Conservation (phyloP, 2,329 filamentous ascomycete species). For the Penicillium sp. region DNA sequence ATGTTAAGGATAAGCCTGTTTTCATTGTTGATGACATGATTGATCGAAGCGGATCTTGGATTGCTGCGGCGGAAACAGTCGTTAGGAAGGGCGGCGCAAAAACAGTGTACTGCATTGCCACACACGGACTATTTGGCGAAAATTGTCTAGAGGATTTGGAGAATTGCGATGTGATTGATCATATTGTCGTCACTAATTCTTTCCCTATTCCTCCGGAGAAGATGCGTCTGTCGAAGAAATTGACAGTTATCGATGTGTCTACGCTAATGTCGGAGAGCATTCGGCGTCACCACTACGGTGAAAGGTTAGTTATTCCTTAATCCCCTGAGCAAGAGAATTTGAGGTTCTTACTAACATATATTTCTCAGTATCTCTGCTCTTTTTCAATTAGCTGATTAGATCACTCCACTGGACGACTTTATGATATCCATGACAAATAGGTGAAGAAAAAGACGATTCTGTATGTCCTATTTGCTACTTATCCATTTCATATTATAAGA, state of each 20-base stretch:
- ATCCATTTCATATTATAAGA: background rate
- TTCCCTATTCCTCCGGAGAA: slow-evolving; percentile 83
- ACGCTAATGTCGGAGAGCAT: slow-evolving; percentile 88
- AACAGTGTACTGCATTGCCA: slow-evolving; percentile 96
- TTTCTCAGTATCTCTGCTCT: slow-evolving; percentile 48
- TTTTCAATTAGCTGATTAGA: slow-evolving; percentile 60
- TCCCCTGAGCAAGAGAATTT: slow-evolving; percentile 29
- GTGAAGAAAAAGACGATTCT: background rate
- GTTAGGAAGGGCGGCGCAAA: slow-evolving; percentile 88
- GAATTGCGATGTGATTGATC: slow-evolving; percentile 86
- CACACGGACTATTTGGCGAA: slow-evolving; percentile 88
- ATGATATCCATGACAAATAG: slow-evolving; percentile 10
- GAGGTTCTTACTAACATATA: slow-evolving; percentile 18
- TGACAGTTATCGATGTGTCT: slow-evolving; percentile 85
- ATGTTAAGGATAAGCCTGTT: slow-evolving; percentile 82
- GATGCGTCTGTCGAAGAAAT: slow-evolving; percentile 68
- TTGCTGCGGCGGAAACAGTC: slow-evolving; percentile 92
- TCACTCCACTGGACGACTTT: slow-evolving; percentile 4
- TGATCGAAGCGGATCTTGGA: slow-evolving; percentile 94
- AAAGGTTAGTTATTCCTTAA: slow-evolving; percentile 52
- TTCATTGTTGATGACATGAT: slow-evolving; percentile 99
- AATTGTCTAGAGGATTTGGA: slow-evolving; percentile 88
- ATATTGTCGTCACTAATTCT: slow-evolving; percentile 93
- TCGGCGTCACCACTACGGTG: slow-evolving; percentile 91
- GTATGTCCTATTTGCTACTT: background rate